Base-by-base conservation (phyloP, 805 yeast species). In the Myxozyma mucilagina region DNA sequence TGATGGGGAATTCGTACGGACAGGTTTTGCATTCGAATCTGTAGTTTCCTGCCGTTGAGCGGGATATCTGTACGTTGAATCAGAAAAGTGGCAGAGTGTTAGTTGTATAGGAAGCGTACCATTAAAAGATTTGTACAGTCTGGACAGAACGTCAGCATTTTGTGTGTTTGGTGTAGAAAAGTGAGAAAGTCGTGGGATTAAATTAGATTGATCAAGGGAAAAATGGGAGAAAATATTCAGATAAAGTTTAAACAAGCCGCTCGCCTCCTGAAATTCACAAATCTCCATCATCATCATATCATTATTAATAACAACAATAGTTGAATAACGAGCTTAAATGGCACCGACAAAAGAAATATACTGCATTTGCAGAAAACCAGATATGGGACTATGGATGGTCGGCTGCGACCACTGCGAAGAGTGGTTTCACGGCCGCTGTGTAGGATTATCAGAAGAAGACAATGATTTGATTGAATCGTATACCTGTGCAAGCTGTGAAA, bases 71-170 rank as follows among this genome's bases (percentile, higher is more conserved):
- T 56, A 32, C 5, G 53, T 48, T 52, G 60, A 57, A 24, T 29
- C 20, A n/a, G 5, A 18, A 35, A 6, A n/a, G n/a, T n/a, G 10
- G 3, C 13, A 29, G n/a, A 24, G 8, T 4, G 1, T n/a, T 7
- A 18, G 41, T n/a, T 10, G 16, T 20, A 51, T 7, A 24, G n/a
- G 20, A 16, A 8, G 70, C 78, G n/a, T 69, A 82, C 83, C 54
- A 88, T 79, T 24, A 94, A 81, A 96, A 94, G 89, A 69, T 93
- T 93, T 18, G 96, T 85, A 74, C 99, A 93, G 71, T 87, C 83
- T 4, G 98, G 99, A 71, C 99, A 93, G 73, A 93, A 93, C 0
- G 97, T 89, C 56, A 93, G 80, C 99, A 93, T 93, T n/a, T 18
- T 42, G 39, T 20, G n/a, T 34, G 16, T 24, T 24, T 24, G 4